Percentiles rank a stretch among this genome's conserved stretches.
Conservation (phyloP, 169 alveolate genomes). For the Cryptosporidium viatorum region DNA sequence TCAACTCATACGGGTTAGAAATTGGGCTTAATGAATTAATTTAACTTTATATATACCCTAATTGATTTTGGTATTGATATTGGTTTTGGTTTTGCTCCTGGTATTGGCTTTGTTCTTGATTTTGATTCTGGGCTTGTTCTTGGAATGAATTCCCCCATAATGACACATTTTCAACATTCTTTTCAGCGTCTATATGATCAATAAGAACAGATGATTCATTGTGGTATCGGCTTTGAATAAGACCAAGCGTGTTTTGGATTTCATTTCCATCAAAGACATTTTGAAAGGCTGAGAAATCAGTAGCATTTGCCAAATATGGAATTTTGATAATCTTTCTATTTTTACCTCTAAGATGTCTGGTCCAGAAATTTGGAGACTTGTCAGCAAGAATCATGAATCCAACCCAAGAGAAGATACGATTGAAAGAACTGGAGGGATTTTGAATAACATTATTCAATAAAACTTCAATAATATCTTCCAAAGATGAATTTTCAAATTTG, state of each 20-base stretch:
- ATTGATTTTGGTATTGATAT: not conserved
- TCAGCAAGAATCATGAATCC: slow-evolving; percentile 73
- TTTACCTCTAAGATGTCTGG: slow-evolving; percentile 71
- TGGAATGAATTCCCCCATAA: slow-evolving; percentile 42
- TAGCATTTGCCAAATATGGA: slow-evolving; percentile 25
- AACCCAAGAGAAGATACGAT: slow-evolving; percentile 71
- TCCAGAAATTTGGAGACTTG: slow-evolving; percentile 71
- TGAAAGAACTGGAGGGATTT: slow-evolving; percentile 70
- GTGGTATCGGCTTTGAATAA: no score
- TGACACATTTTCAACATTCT: slow-evolving; percentile 4
- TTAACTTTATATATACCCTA: not conserved
- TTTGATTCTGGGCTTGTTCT: not conserved
- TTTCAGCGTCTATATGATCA: slow-evolving; percentile 11
- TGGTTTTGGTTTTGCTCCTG: not conserved
- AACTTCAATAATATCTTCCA: slow-evolving; percentile 53
- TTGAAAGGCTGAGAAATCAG: not conserved
- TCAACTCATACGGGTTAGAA: not conserved
- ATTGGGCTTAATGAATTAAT: no score
- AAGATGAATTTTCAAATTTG: slow-evolving; percentile 19
- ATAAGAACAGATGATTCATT: slow-evolving; percentile 3
- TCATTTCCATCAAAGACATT: not conserved
- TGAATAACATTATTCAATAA: slow-evolving; percentile 56
- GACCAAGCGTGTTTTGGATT: not conserved
- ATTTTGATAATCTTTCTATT: slow-evolving; percentile 54
- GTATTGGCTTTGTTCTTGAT: not conserved